Conservation (phyloP, 75 land plant genomes). For the Azolla pinnata region DNA sequence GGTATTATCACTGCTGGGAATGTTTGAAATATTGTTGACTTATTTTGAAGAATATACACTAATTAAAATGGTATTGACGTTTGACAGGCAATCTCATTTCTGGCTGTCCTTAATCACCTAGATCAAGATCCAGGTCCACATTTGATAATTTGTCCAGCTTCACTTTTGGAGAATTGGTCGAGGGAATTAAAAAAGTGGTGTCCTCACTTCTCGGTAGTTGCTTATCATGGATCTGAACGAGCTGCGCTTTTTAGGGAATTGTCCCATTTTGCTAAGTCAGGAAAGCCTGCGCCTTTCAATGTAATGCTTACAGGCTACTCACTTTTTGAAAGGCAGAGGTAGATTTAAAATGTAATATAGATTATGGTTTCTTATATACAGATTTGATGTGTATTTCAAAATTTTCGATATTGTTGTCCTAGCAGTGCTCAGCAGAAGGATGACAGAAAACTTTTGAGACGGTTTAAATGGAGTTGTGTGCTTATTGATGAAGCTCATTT, state of each 20-base stretch:
- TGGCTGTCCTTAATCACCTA: conserved; percentile 69
- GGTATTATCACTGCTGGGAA: conserved; percentile 23
- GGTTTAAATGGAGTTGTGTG: conserved; percentile 94
- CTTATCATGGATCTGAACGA: conserved; percentile 79
- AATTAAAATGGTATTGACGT: not conserved
- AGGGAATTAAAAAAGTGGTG: conserved; percentile 89
- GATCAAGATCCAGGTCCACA: conserved; percentile 91
- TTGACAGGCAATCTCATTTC: conserved; percentile 75
- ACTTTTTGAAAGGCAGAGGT: conserved; percentile 93
- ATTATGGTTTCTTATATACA: not conserved
- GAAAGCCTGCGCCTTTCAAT: conserved; percentile 77
- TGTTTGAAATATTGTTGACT: not conserved
- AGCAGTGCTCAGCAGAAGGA: conserved; percentile 85
- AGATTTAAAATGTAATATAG: not conserved
- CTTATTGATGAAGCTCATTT: conserved; percentile 98
- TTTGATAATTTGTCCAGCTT: conserved; percentile 90
- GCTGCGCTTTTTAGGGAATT: conserved; percentile 49
- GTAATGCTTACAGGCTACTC: conserved; percentile 86
- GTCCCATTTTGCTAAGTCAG: conserved; percentile 47
- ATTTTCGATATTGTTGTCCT: not conserved
- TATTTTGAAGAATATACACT: not conserved
- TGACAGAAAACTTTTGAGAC: conserved; percentile 75
- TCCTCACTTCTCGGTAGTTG: conserved; percentile 68
- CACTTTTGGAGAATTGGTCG: conserved; percentile 94
- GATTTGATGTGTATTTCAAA: not conserved